phyloP scores from a whole-genome alignment of 768 basidiomycete genomes.

The Hypholoma sublateritium region DNA sequence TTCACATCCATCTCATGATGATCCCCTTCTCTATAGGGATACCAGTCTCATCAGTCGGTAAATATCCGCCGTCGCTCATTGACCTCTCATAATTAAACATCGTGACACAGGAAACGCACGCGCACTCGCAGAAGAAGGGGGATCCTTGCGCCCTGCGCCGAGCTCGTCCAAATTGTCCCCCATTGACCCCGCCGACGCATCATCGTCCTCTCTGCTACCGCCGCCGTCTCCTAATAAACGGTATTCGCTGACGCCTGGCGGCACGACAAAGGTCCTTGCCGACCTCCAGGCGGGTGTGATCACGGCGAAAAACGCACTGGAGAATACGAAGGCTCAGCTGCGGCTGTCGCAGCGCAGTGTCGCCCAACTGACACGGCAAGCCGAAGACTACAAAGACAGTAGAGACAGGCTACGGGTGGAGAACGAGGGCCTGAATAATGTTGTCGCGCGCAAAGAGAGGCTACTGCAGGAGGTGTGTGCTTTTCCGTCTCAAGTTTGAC shows the following conservation, averaged over 20 bases:
- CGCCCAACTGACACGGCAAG: conserved; percentile 80
- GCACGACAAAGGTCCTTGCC: conserved; percentile 85
- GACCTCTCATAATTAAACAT: conserved; percentile 21
- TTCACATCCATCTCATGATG: conserved; percentile 6
- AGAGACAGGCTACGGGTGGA: conserved; percentile 80
- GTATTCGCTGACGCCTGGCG: conserved; percentile 67
- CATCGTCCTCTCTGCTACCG: conserved; percentile 40
- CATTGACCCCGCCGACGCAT: conserved; percentile 35
- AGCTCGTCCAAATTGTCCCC: conserved; percentile 27
- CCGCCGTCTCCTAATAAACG: conserved; percentile 57
- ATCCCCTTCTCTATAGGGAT: conserved; percentile 52
- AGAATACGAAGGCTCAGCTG: conserved; percentile 84
- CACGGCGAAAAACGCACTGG: conserved; percentile 76
- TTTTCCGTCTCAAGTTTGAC: conserved; percentile 1
- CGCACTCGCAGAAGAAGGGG: conserved; percentile 73
- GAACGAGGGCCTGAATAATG: conserved; percentile 87
- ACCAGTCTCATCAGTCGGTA: conserved; percentile 76
- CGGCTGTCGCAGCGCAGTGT: conserved; percentile 80
- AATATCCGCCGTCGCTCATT: conserved; percentile 27
- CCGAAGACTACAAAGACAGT: conserved; percentile 87
- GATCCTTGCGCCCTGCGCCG: conserved; percentile 32
- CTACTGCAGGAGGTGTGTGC: conserved; percentile 74
- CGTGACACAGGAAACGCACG: conserved; percentile 71
- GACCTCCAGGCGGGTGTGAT: conserved; percentile 84
- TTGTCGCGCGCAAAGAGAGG: conserved; percentile 85